Evolutionary conservation across 805 yeast genomes (phyloP).

Genomic region (Candida fluviatilis): DNA sequence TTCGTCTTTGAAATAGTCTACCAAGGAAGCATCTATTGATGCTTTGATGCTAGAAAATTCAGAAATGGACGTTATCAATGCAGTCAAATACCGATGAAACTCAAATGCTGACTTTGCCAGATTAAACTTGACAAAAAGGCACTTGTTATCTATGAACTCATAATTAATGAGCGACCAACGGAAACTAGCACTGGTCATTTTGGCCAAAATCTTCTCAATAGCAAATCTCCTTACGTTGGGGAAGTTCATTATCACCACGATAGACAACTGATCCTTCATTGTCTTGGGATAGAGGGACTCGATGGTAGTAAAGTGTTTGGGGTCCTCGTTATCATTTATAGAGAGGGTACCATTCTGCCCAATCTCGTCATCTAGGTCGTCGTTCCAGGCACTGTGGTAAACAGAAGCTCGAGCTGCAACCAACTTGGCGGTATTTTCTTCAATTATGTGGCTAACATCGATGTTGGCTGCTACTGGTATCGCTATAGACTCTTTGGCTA

Average conservation of each 20-base stretch:
- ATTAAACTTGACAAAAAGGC: slow-evolving; percentile 30
- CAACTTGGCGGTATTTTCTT: slow-evolving; percentile 10
- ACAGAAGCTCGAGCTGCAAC: background rate
- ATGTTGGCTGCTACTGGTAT: slow-evolving; percentile 14
- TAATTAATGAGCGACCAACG: slow-evolving; percentile 33
- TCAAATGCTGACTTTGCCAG: slow-evolving; percentile 11
- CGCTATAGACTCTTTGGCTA: background rate
- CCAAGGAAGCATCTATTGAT: slow-evolving; percentile 8
- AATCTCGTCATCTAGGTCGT: background rate
- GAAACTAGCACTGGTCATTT: slow-evolving; percentile 16
- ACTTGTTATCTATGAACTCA: slow-evolving; percentile 26
- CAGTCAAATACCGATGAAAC: slow-evolving; percentile 9
- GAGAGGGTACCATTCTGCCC: background rate
- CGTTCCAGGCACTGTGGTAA: slow-evolving; percentile 1
- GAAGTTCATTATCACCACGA: slow-evolving; percentile 30
- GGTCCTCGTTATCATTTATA: slow-evolving; percentile 12
- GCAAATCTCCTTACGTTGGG: slow-evolving; percentile 23
- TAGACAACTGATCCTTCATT: slow-evolving; percentile 31
- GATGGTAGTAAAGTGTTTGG: slow-evolving; percentile 21
- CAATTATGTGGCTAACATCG: slow-evolving; percentile 13
- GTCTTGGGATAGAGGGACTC: slow-evolving; percentile 26
- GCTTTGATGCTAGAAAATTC: slow-evolving; percentile 3
- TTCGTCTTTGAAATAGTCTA: slow-evolving; percentile 2
- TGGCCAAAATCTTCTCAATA: slow-evolving; percentile 30
- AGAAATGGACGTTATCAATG: background rate